Evolutionary conservation across 2,329 filamentous ascomycete species (phyloP), one percentile per base, ranked within the genome.

Genomic region (Teratosphaeriaceae sp.): DNA sequence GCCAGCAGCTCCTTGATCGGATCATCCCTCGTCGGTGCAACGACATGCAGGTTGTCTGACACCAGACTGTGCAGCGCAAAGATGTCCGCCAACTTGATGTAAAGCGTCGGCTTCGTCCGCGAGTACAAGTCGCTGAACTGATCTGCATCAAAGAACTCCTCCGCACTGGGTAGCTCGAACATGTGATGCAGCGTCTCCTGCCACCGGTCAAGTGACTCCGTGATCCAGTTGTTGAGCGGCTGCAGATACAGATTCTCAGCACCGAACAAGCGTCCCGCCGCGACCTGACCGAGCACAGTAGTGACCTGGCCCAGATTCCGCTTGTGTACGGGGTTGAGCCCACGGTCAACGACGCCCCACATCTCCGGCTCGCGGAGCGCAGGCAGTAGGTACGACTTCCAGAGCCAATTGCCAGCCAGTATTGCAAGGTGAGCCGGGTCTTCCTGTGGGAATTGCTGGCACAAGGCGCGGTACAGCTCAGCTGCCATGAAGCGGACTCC

Each of bases 91-190:
- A 98, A 90, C 70, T 98, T 98, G 72, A 98, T 95, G 70, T 97
- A 98, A n/a, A 98, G 74, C 0, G 90, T 97, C 5, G 92, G 92
- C 66, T 95, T 95, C 51, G 88, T 92, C 64, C 94, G 89, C 44
- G 90, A 86, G 61, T 97, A 97, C 5, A 98, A 76, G 60, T 98
- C 92, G 62, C 96, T 97, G 77, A 92, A 98, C 63, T 97, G 92
- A 61, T 98, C 92, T 62, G 98, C 96, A 64, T 97, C 89, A 60
- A 97, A 98, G 19, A 92, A 92, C 40, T 80, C 76, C 65, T 98
- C 92, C 0, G 88, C 86, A 56, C 92, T 12, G 16, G 85, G 81
- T 11, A 97, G 85, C 11, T 84, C 79, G 52, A 98, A 87, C 47
- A 97, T 59, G 45, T 84, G 79, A 35, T 75, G 76, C 67, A 85